Evolutionary conservation across 2,329 filamentous ascomycete genomes (phyloP), one percentile per base, ranked within the genome.

Genomic region (Dactylellina parvicollis): DNA sequence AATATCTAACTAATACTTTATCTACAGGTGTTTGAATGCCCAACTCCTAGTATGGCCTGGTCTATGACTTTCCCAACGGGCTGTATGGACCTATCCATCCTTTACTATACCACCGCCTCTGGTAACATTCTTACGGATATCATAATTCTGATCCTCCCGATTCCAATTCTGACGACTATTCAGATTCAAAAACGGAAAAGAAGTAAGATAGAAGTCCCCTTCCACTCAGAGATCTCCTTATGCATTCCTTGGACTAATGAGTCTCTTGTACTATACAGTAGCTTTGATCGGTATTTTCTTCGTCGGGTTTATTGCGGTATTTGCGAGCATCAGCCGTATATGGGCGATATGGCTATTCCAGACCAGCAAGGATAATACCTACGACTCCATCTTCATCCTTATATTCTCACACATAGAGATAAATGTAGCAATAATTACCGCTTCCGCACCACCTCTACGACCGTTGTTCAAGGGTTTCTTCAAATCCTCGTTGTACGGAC

Each of bases 41-140:
- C 76, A 3, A 75, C 67, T 46, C 75, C 76, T 32, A 75, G 57
- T 36, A n/a, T 55, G 5, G 69, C 76, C 12, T 79, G 78, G 79
- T 34, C 76, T 18, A 55, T 75, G 5, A 75, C 66, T n/a, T 76
- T 79, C 32, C 75, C 76, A 14, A 73, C 54, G 1, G 74, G 73
- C 1, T 83, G 81, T 55, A 80, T 80, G 56, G 78, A 81, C 59
- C 78, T 80, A 49, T 78, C 80, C 28, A 77, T 78, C 7, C 78
- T 79, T 7, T 82, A 81, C 56, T 80, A 82, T 32, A 79, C 79
- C 38, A 81, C 81, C 50, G 80, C 80, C 0, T 80, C 81, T 0
- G 82, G 82, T 66, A 84, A 83, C 49, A 82, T 85, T 22, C 73
- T 80, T 4, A 83, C 82, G 5, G 83, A 86, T 66, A 66, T 84